Conservation (phyloP, 129 eudicot genomes). For the Pseudognaphalium luteoalbum region DNA sequence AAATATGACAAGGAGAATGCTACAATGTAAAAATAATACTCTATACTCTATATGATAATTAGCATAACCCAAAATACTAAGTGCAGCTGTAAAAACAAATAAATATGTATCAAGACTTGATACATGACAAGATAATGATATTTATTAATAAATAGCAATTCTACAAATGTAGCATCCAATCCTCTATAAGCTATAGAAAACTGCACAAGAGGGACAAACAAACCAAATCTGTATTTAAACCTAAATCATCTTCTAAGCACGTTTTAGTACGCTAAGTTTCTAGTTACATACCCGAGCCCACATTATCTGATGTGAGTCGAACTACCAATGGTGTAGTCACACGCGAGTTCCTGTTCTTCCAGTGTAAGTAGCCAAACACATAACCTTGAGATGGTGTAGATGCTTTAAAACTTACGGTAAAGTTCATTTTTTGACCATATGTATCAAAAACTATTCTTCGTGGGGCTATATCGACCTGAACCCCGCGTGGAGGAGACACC, state of each 20-base stretch:
- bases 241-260: constrained; percentile 17
- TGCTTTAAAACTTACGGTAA: constrained; percentile 55
- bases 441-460: constrained; percentile 41
- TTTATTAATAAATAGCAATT: background rate
- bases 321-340: constrained; percentile 71
- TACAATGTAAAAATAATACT: too few relatives aligned
- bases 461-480: constrained; percentile 60
- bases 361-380: constrained; percentile 70
- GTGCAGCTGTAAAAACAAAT: too few relatives aligned
- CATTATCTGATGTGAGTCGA: constrained; percentile 25
- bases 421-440: constrained; percentile 61
- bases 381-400: constrained; percentile 64
- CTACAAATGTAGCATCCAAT: constrained; percentile 11
- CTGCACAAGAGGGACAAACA: constrained; percentile 26
- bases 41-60: too few relatives aligned
- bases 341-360: constrained; percentile 57
- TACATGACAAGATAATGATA: background rate
- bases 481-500: constrained; percentile 57
- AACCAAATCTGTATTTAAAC: constrained; percentile 20
- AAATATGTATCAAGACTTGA: too few relatives aligned
- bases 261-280: constrained; percentile 10
- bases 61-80: too few relatives aligned
- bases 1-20: too few relatives aligned
- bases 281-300: constrained; percentile 31
- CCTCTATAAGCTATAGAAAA: constrained; percentile 15